Percentiles rank a stretch among this genome's conserved stretches.
Evolutionary conservation across 495 filamentous ascomycete species (phyloP).

Genomic region (Neurospora tetraspora): DNA sequence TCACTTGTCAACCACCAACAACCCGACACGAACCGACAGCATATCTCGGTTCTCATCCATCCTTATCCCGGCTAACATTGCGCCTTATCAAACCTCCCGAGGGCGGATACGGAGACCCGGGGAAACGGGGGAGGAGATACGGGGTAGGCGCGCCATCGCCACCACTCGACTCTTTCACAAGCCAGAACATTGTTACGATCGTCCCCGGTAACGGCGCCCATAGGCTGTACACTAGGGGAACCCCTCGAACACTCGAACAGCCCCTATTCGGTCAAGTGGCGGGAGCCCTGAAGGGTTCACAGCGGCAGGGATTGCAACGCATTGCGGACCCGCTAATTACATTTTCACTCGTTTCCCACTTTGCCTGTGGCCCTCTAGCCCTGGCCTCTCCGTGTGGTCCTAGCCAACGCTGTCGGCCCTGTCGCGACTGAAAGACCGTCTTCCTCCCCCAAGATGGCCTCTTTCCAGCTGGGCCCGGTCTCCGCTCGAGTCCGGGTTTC

Average conservation of each 20-base stretch:
- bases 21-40: background rate
- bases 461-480: constrained; percentile 12
- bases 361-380: constrained; percentile 2
- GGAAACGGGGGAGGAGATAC: background rate
- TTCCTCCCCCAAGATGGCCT: constrained; percentile 13
- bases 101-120: background rate
- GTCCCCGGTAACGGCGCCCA: background rate
- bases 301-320: background rate
- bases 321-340: background rate
- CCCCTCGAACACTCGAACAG: background rate
- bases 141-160: background rate
- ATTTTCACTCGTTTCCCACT: background rate
- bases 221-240: background rate
- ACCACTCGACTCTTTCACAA: background rate
- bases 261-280: background rate
- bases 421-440: background rate
- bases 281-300: background rate
- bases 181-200: background rate
- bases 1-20: background rate
- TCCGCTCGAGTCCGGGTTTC: constrained; percentile 13
- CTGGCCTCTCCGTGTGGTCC: background rate
- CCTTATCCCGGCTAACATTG: background rate
- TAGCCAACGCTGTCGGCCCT: background rate
- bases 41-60: background rate
- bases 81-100: background rate